A percentile compares a stretch with the other conserved stretches of the same genome.
phyloP scores from a whole-genome alignment of 2,329 filamentous ascomycete species.

The Fusarium chlamydosporum region DNA sequence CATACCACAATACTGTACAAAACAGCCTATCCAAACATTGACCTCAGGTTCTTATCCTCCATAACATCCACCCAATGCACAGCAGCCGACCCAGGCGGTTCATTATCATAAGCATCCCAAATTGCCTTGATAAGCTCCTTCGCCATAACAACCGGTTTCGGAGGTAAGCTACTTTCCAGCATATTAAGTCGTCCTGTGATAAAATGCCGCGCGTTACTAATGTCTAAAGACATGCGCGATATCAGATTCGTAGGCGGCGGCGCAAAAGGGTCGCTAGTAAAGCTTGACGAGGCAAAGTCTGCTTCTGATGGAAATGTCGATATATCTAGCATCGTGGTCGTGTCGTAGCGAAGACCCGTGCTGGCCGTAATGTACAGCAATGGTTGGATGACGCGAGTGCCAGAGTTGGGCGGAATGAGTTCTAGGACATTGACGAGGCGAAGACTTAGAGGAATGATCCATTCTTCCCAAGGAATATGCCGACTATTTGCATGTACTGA shows the following conservation, averaged over 20 bases:
- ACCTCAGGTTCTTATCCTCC: slow-evolving; percentile 54
- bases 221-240: slow-evolving; percentile 54
- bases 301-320: slow-evolving; percentile 32
- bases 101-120: slow-evolving; percentile 59
- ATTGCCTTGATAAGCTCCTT: slow-evolving; percentile 59
- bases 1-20: background rate
- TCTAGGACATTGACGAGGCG: slow-evolving; percentile 54
- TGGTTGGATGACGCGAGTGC: slow-evolving; percentile 57
- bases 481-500: slow-evolving; percentile 39
- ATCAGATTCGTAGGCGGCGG: slow-evolving; percentile 37
- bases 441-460: slow-evolving; percentile 56
- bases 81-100: slow-evolving; percentile 50
- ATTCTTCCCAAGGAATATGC: slow-evolving; percentile 54
- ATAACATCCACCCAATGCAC: slow-evolving; percentile 63
- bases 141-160: slow-evolving; percentile 60
- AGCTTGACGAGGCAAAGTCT: slow-evolving; percentile 12
- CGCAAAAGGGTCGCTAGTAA: slow-evolving; percentile 21
- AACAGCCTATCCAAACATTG: slow-evolving; percentile 52
- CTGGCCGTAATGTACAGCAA: slow-evolving; percentile 57
- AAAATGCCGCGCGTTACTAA: slow-evolving; percentile 57
- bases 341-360: slow-evolving; percentile 53
- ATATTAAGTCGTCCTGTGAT: slow-evolving; percentile 57
- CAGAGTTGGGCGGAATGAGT: slow-evolving; percentile 54
- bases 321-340: slow-evolving; percentile 35
- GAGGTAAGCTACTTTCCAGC: slow-evolving; percentile 58